Evolutionary conservation across 1,284 basidiomycete genomes (phyloP), one percentile per base, ranked within the genome.

Genomic region (Xerocomus tenax): DNA sequence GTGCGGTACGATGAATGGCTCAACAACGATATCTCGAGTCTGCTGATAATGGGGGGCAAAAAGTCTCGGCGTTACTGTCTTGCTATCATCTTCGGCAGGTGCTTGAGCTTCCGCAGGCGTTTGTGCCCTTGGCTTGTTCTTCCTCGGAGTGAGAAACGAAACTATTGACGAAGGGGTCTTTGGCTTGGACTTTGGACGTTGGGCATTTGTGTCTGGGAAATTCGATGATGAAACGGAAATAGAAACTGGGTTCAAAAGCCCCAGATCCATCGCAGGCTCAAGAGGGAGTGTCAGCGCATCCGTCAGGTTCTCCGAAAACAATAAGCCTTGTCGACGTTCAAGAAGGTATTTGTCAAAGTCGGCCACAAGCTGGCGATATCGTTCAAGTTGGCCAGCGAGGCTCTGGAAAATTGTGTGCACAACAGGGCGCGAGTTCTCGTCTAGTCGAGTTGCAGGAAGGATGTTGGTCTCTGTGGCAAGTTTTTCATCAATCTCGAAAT

Each of bases 301-400:
- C 16, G 84, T 89, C 28, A 97, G 70, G 62, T 95, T 94, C 68
- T 97, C 94, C 1, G 87, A 87, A 67, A 95, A 96, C 21, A 96
- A 71, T 16, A 98, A 72, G 3, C 94, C 93, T 62, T 88, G 85
- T 32, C 95, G 76, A 25, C 95, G 80, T 68, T 98, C 92, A 1
- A 80, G 67, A 3, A 98, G 77, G 59, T 82, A 88, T 58, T 77
- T 77, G 69, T 97, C 92, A 65, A 98, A 97, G 42, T 84, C 74
- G 13, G 84, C 76, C 16, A 94, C 79, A 15, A 76, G 67, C 46
- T 78, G 74, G 15, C 90, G 80, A 65, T 92, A 93, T 38, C 78
- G 76, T 59, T 88, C 86, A 3, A 93, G 75, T 60, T 92, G 87
- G 8, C 78, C 74, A 30, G 90, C 81, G 8, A 93, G 77, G 15